phyloP scores from a whole-genome alignment of 352 stramenopile genomes.

The Proteromonas lacertae region DNA sequence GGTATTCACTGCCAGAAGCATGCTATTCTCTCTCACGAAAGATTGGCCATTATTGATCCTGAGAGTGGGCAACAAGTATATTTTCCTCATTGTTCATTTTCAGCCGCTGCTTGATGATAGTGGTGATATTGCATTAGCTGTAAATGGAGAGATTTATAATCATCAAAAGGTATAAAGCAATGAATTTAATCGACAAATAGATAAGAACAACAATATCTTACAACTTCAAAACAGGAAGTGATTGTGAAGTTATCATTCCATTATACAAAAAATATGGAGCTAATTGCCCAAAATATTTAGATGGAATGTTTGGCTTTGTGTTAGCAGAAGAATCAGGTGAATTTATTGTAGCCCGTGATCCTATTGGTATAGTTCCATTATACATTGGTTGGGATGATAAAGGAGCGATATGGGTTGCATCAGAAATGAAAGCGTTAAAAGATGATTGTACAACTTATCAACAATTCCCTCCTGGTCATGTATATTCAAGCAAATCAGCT shows the following conservation, averaged over 20 bases:
- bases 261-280: conserved; percentile 39
- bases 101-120: conserved; percentile 18
- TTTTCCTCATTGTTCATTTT: conserved; percentile 16
- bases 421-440: conserved; percentile 81
- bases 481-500: conserved; percentile 37
- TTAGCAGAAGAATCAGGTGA: conserved; percentile 69
- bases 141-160: conserved; percentile 99
- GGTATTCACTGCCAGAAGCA: conserved; percentile 15
- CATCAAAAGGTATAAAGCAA: conserved; percentile 64
- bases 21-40: conserved; percentile 68
- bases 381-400: conserved; percentile 92
- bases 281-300: conserved; percentile 43
- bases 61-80: conserved; percentile 65
- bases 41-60: conserved; percentile 89
- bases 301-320: conserved; percentile 95
- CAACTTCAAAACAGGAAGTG: conserved; percentile 43
- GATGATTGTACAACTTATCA: conserved; percentile 26
- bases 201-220: conserved; percentile 6
- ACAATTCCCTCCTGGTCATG: conserved; percentile 47
- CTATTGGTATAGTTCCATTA: conserved; percentile 87
- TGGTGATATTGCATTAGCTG: conserved; percentile 54
- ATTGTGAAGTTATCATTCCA: conserved; percentile 88
- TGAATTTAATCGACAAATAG: too few species aligned
- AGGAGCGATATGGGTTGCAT: conserved; percentile 72
- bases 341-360: conserved; percentile 62